A percentile compares a stretch with the other conserved stretches of the same genome.
Evolutionary conservation across 2,329 filamentous ascomycete genomes (phyloP).

Genomic region (Phaeosphaeriaceae sp.): DNA sequence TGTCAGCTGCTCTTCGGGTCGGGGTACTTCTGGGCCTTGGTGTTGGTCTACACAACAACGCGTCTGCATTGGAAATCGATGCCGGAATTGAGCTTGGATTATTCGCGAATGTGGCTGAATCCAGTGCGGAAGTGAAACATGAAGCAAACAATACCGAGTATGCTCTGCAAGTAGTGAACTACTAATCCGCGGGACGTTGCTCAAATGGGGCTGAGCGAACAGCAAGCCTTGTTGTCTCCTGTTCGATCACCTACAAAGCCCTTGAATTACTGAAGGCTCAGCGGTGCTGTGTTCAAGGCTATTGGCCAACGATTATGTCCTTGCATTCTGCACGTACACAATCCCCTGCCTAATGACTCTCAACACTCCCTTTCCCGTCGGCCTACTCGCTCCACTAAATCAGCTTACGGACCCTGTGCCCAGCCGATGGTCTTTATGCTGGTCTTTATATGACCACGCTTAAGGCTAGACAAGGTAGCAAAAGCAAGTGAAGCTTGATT

Average conservation of each 20-base stretch:
- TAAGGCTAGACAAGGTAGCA: slow-evolving; percentile 1
- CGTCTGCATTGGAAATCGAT: no score
- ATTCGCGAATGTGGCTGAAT: no score
- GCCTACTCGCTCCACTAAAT: neutral
- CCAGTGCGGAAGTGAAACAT: no score
- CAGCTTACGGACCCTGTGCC: neutral
- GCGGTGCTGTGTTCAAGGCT: neutral
- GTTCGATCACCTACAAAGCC: neutral
- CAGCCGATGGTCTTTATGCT: slow-evolving; percentile 1
- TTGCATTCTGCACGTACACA: neutral
- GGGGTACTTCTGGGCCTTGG: no score
- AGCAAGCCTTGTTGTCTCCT: neutral
- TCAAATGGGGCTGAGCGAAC: neutral
- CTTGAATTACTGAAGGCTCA: neutral
- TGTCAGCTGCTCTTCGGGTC: no score
- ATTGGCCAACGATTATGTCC: slow-evolving; percentile 1
- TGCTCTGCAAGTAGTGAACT: no score
- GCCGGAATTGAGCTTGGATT: no score
- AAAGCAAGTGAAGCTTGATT: slow-evolving; percentile 4
- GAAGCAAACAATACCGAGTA: no score
- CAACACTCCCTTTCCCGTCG: neutral
- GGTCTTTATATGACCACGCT: neutral
- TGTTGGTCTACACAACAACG: no score
- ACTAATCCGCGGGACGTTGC: no score
- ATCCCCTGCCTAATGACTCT: neutral